Evolutionary conservation across 768 basidiomycete species (phyloP).

Genomic region (Tylopilus intermedius): DNA sequence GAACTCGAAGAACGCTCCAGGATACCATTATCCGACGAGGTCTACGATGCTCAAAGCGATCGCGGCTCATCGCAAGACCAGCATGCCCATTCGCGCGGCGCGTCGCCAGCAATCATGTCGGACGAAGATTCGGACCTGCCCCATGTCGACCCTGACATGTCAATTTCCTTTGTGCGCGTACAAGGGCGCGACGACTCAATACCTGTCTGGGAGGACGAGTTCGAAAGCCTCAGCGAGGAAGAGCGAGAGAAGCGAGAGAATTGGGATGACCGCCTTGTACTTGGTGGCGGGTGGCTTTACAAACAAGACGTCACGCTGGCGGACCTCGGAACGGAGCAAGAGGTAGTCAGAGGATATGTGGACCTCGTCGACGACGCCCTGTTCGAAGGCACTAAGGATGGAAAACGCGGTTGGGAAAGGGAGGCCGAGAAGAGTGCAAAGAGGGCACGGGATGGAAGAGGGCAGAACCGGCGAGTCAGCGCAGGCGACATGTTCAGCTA

Average conservation of each 20-base stretch:
- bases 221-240: constrained; percentile 42
- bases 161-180: constrained; percentile 66
- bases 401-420: constrained; percentile 44
- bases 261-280: constrained; percentile 79
- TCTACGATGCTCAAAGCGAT: constrained; percentile 78
- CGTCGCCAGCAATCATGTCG: constrained; percentile 42
- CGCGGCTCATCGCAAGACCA: constrained; percentile 42
- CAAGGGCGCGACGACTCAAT: constrained; percentile 60
- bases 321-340: constrained; percentile 54
- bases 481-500: constrained; percentile 28
- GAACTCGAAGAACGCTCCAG: constrained; percentile 77
- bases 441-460: constrained; percentile 38
- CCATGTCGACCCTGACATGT: constrained; percentile 50
- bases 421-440: constrained; percentile 43
- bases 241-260: constrained; percentile 55
- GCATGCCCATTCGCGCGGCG: constrained; percentile 36
- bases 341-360: constrained; percentile 56
- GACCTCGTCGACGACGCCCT: constrained; percentile 77
- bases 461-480: constrained; percentile 31
- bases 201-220: constrained; percentile 80
- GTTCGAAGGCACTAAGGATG: constrained; percentile 55
- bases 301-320: constrained; percentile 54
- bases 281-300: constrained; percentile 83
- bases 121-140: constrained; percentile 32
- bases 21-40: constrained; percentile 72